A percentile compares a stretch with the other conserved stretches of the same genome.
Conservation (phyloP, 73 alveolate genomes). For the Urostyla sp. region DNA sequence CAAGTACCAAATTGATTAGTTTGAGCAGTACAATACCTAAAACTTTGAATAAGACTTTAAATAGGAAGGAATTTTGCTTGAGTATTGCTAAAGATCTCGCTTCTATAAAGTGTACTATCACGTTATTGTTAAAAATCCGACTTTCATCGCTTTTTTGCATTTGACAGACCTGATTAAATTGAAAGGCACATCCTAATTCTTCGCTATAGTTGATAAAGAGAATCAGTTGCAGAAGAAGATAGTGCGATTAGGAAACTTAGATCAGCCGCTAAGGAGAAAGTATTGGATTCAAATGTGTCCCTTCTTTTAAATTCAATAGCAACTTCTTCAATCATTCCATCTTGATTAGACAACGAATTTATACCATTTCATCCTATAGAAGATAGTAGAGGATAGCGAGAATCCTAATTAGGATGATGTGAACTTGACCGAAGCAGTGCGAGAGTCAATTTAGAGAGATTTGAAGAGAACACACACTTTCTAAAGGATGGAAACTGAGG, state of each 20-base stretch:
- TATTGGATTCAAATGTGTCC: conserved; percentile 59
- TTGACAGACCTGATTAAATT: no score
- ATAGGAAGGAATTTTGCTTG: no score
- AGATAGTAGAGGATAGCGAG: conserved; percentile 25
- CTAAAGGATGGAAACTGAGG: conserved; percentile 60
- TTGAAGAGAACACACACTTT: conserved; percentile 80
- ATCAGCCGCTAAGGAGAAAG: conserved; percentile 29
- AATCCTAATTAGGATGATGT: conserved; percentile 45
- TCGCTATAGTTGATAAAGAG: no score
- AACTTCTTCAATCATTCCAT: conserved; percentile 5
- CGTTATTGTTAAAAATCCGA: no score
- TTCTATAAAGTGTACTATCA: no score
- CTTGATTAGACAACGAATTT: conserved; percentile 37
- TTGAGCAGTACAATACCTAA: no score
- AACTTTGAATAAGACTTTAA: no score
- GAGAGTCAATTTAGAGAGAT: conserved; percentile 81
- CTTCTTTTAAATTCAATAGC: conserved; percentile 15
- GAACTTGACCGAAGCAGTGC: conserved; percentile 55
- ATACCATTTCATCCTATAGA: background rate
- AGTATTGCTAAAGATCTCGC: no score
- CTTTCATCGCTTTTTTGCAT: no score
- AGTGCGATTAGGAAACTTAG: conserved; percentile 61
- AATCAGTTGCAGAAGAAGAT: no score
- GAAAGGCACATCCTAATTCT: no score
- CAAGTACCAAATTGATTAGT: no score